A percentile compares a stretch with the other conserved stretches of the same genome.
Evolutionary conservation across 2,329 filamentous ascomycete genomes (phyloP).

Genomic region (Nemania diffusa): DNA sequence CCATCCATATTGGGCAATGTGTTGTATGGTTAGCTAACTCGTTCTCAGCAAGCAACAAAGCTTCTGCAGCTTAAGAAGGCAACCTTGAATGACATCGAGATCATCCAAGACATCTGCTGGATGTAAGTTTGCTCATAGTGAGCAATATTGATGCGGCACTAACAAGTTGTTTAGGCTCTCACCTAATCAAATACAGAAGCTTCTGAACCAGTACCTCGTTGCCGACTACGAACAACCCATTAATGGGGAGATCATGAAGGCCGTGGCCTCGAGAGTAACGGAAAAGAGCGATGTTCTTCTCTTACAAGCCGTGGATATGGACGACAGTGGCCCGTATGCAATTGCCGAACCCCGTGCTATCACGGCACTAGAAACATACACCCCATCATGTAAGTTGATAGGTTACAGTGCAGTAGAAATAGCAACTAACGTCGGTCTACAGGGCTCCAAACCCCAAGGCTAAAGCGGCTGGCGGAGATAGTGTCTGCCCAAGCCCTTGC

Average conservation of each 20-base stretch:
- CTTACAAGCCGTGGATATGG: constrained; percentile 96
- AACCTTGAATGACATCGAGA: constrained; percentile 98
- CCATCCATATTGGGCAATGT: constrained; percentile 2
- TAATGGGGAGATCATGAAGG: constrained; percentile 99
- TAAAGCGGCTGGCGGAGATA: constrained; percentile 98
- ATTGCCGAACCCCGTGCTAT: constrained; percentile 97
- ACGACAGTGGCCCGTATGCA: constrained; percentile 97
- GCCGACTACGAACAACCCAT: constrained; percentile 99
- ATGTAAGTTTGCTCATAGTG: constrained; percentile 74
- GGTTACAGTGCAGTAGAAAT: constrained; percentile 19
- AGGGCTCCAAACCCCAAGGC: constrained; percentile 95
- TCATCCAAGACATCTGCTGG: constrained; percentile 99
- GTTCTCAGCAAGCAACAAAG: constrained; percentile 88
- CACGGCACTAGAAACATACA: constrained; percentile 96
- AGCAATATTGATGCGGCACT: constrained; percentile 29
- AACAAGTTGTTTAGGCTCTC: constrained; percentile 73
- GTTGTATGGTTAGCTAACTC: constrained; percentile 33
- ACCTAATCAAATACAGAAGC: constrained; percentile 98
- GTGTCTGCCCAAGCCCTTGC: constrained; percentile 96
- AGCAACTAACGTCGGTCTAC: constrained; percentile 40
- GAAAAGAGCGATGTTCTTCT: constrained; percentile 98
- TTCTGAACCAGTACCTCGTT: constrained; percentile 97
- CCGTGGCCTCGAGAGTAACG: constrained; percentile 93
- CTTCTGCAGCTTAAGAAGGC: constrained; percentile 98
- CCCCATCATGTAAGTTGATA: constrained; percentile 83